Base-by-base conservation (phyloP, 164 flowering plant species). In the Vitis amurensis region DNA sequence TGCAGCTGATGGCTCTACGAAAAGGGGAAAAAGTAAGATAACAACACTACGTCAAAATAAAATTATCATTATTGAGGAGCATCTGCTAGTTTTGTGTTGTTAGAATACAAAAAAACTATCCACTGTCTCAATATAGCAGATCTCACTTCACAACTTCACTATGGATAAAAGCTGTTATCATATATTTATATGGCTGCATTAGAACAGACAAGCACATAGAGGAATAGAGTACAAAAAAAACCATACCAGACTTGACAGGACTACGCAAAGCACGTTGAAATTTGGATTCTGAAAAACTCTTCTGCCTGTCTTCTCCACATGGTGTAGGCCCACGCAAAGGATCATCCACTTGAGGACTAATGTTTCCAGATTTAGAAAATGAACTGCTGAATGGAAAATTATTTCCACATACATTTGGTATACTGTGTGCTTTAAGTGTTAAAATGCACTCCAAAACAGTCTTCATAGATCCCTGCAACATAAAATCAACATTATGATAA, bases 381-480 rank as follows among this genome's bases (percentile, higher is more conserved):
- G 50, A 56, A 16, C 57, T 58, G 49, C 30, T 29, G 8, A 37
- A 50, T 14, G 75, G 67, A 59, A 60, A 27, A 29, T 55, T 71
- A 53, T 72, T 70, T 60, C 67, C 77, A 10, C 44, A 63, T 30
- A 53, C 67, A 50, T 59, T 66, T 61, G 76, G 69, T 60, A 44
- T 55, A 55, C 69, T 75, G 9, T 72, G 74, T 37, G 74, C 77
- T 73, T 62, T 80, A 29, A 82, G 77, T 58, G 73, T 66, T 59
- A 71, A 66, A 63, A 85, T 82, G 72, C 84, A 79, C 58, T 79
- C 80, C 55, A 79, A 19, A 23, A 85, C 84, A 58, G 73, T 19
- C 73, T 73, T 77, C 84, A 85, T 77, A 63, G 83, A 77, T 62
- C 88, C 88, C 88, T 85, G 71, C 48, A 75, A 29, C 59, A 55